These are phyloP conservation scores for Paraconiothyrium sp. DNA, from an alignment of 2,329 filamentous ascomycete species.

Conservation along the genomic window DNA sequence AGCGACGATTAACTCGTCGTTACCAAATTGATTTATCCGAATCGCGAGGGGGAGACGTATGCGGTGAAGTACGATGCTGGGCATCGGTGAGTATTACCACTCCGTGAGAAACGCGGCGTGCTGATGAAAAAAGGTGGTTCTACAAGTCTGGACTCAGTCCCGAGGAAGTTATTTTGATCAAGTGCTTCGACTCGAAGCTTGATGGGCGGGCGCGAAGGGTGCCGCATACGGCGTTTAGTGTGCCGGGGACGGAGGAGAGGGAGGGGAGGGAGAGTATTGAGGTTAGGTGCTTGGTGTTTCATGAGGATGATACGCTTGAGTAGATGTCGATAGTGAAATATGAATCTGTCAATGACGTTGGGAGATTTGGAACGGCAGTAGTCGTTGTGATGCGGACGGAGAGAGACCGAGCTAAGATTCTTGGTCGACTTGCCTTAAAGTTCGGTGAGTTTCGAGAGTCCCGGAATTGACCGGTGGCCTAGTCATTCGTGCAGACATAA, in stretches of 20 bases:
- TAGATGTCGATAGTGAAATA: constrained; percentile 11
- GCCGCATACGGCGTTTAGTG: constrained; percentile 46
- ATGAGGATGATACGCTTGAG: constrained; percentile 40
- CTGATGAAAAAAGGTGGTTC: constrained; percentile 37
- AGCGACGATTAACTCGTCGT: constrained; percentile 39
- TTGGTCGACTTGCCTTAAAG: background rate
- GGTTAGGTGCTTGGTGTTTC: constrained; percentile 46
- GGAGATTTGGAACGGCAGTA: background rate
- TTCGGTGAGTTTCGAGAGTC: background rate
- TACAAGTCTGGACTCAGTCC: constrained; percentile 41
- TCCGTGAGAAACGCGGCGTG: background rate
- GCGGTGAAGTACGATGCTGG: constrained; percentile 36
- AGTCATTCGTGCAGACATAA: background rate
- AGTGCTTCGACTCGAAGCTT: constrained; percentile 47
- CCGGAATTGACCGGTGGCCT: background rate
- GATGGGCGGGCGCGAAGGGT: constrained; percentile 46
- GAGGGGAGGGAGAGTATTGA: constrained; percentile 48
- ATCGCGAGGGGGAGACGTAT: constrained; percentile 41
- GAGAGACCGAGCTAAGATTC: background rate
- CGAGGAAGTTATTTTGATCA: constrained; percentile 46
- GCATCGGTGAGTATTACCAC: constrained; percentile 33
- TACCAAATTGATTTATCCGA: constrained; percentile 42
- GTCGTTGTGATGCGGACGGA: background rate
- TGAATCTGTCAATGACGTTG: background rate
- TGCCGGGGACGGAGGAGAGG: constrained; percentile 37